Conservation (phyloP, 176 grass and related monocot genomes). For the Aegilops tauschii region DNA sequence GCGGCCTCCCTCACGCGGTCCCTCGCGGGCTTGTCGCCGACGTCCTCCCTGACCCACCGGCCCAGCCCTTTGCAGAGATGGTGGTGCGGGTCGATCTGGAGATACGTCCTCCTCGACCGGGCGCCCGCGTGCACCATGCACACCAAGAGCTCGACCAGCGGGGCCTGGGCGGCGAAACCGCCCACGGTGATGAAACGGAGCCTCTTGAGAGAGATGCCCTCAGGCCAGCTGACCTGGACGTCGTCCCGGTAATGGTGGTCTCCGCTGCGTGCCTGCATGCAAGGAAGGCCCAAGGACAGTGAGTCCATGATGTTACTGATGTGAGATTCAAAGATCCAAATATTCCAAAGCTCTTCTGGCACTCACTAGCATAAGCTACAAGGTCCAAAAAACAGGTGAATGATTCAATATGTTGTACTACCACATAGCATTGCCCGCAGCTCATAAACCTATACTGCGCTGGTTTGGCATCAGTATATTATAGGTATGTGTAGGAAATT, state of each 20-base stretch:
- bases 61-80: not conserved
- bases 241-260: not conserved
- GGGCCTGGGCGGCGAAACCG: not conserved
- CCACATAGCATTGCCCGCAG: too few relatives aligned
- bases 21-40: not conserved
- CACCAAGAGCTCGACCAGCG: not conserved
- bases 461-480: too few relatives aligned
- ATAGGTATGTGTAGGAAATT: too few relatives aligned
- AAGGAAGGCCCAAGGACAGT: not conserved
- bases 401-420: too few relatives aligned
- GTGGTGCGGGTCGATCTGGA: not conserved
- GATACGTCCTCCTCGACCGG: not conserved
- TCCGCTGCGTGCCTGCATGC: not conserved
- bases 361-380: too few relatives aligned
- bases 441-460: too few relatives aligned
- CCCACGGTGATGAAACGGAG: not conserved
- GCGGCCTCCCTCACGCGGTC: not conserved
- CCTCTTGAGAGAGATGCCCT: not conserved
- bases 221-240: not conserved
- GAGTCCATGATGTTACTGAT: not conserved
- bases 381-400: too few relatives aligned
- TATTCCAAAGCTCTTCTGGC: not conserved
- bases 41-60: not conserved
- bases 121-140: not conserved
- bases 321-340: not conserved